Base-by-base conservation (phyloP, 1,284 basidiomycete species). In the Cystobasidium pallidum region DNA sequence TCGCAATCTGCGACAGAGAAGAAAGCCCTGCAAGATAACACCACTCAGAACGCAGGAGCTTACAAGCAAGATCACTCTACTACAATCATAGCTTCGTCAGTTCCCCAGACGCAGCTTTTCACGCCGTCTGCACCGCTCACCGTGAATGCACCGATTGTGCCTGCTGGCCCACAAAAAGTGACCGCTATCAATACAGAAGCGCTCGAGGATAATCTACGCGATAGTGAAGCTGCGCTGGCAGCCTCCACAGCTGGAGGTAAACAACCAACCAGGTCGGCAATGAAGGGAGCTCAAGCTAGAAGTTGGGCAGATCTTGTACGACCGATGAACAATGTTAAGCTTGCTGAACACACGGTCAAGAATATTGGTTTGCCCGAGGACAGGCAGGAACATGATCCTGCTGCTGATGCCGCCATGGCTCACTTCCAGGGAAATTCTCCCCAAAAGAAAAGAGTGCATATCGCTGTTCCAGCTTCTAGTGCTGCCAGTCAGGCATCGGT, bases 261-360 rank as follows among this genome's bases (percentile, higher is more conserved):
- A 32, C 59, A 64, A 39, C 64, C 73, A 26, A 24, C 70, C 19
- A 74, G 71, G 41, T 72, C 73, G 34, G 73, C 73, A 26, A 21
- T 74, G 36, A 74, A 74, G 47, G 51, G 52, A 3, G 32, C 13
- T 36, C 64, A 66, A 57, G 70, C 68, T 13, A 49, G 49, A 32
- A 72, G 68, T 7, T 74, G 73, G 73, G 73, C 73, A n/a, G 73
- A 71, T 43, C 49, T 74, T 17, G 54, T 74, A 4, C 62, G 73
- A n/a, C 68, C 68, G n/a, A 64, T 64, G 59, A 71, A 57, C 51
- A 63, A 71, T 41, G 39, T 63, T 17, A 47, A 63, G 17, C 49
- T 71, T 19, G 68, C 68, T 26, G 54, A 71, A 32, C 26, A 51
- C 17, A 51, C 68, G 21, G 68, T 71, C 21, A 63, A 71, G 61